Percentiles rank a stretch among this genome's conserved stretches.
Evolutionary conservation across 2,329 filamentous ascomycete species (phyloP).

Genomic region (Calonectria ilicicola): DNA sequence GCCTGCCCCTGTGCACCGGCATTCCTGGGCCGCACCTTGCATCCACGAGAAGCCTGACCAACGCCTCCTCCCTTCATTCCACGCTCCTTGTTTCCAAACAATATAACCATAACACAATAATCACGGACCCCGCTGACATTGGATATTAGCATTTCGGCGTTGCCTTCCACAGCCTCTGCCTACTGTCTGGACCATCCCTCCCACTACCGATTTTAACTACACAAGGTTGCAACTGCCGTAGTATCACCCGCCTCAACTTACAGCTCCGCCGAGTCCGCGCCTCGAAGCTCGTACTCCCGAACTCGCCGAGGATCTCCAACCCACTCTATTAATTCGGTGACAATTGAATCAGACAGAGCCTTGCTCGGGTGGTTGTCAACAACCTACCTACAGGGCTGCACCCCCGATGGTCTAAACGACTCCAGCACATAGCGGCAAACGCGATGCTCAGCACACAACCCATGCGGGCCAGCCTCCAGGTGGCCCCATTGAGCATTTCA

Average conservation of each 20-base stretch:
- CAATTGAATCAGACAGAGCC: conserved; percentile 26
- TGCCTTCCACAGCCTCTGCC: conserved; percentile 26
- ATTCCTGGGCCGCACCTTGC: conserved; percentile 36
- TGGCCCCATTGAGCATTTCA: conserved; percentile 69
- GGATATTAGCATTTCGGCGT: conserved; percentile 35
- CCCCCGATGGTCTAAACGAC: conserved; percentile 46
- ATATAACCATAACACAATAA: conserved; percentile 26
- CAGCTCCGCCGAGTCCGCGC: not conserved
- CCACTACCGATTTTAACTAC: not conserved
- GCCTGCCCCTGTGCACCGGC: conserved; percentile 32
- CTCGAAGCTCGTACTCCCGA: not conserved
- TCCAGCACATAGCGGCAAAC: conserved; percentile 42
- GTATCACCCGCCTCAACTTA: conserved; percentile 2
- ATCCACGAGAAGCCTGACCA: conserved; percentile 28
- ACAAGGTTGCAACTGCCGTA: not conserved
- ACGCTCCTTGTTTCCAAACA: conserved; percentile 36
- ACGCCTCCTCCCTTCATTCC: conserved; percentile 44
- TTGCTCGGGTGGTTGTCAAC: conserved; percentile 36
- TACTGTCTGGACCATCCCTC: conserved; percentile 23
- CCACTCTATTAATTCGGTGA: not conserved
- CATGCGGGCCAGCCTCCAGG: conserved; percentile 69
- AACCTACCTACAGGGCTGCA: conserved; percentile 32
- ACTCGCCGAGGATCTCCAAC: conserved; percentile 36
- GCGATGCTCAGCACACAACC: conserved; percentile 56
- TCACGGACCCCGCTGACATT: conserved; percentile 31